Conservation (phyloP, 2,329 filamentous ascomycete genomes). For the Akanthomyces uredinophilus region DNA sequence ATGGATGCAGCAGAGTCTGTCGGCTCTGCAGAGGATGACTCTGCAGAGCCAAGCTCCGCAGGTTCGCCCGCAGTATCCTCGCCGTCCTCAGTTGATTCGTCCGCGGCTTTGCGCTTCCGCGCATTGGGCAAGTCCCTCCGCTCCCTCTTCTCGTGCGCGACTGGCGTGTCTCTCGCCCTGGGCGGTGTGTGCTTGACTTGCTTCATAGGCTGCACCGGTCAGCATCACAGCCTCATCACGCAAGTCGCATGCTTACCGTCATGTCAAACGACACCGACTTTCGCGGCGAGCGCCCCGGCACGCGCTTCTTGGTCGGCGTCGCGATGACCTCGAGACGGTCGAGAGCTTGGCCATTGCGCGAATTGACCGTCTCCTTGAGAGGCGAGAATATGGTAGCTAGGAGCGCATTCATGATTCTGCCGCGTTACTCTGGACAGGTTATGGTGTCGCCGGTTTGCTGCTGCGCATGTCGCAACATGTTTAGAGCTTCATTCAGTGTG, state of each 20-base stretch:
- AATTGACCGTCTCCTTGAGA: conserved; percentile 1
- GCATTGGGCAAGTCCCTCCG: neutral
- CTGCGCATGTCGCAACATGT: neutral
- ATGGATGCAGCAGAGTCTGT: neutral
- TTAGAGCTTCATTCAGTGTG: neutral
- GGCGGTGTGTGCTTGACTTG: conserved; percentile 8
- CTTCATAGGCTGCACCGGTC: neutral
- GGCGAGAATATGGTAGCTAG: conserved; percentile 12
- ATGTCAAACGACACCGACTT: conserved; percentile 14
- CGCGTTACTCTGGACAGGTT: neutral
- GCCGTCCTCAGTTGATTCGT: neutral
- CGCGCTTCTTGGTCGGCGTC: conserved; percentile 4
- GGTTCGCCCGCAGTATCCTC: neutral
- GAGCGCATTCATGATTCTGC: conserved; percentile 7
- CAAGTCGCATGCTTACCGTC: conserved; percentile 2
- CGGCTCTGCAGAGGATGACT: no score
- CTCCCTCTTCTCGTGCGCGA: neutral
- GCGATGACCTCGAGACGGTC: neutral
- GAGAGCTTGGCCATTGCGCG: conserved; percentile 4
- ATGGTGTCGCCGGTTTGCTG: neutral
- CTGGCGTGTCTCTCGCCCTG: neutral
- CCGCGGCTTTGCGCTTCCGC: neutral
- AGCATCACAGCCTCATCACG: neutral
- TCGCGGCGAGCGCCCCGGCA: neutral
- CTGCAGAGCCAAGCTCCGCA: neutral